phyloP scores from a whole-genome alignment of 495 filamentous ascomycete species.

The Penicillium ochrochloron region DNA sequence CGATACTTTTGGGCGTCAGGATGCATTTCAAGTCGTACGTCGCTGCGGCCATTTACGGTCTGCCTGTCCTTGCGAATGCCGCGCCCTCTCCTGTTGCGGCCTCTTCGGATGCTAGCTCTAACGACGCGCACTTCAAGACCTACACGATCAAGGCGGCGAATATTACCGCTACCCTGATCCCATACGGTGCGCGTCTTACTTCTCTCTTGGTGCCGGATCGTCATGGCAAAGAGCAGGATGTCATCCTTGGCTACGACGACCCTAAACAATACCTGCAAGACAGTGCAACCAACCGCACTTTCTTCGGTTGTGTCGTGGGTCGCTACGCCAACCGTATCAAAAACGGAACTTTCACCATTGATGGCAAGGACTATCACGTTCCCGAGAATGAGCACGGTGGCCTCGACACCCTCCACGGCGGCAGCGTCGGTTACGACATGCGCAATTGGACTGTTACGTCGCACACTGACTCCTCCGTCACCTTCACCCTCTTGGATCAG shows the following conservation, averaged over 20 bases:
- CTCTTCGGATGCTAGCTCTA: conserved; percentile 12
- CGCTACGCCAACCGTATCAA: conserved; percentile 88
- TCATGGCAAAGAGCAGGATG: conserved; percentile 64
- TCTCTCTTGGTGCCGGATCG: conserved; percentile 76
- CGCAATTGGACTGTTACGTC: conserved; percentile 79
- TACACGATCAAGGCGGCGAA: conserved; percentile 75
- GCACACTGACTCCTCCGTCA: conserved; percentile 69
- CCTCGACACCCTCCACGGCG: conserved; percentile 78
- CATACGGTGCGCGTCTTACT: conserved; percentile 78
- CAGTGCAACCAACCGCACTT: conserved; percentile 67
- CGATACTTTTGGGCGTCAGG: conserved; percentile 36
- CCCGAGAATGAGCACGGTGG: conserved; percentile 73
- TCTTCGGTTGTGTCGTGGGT: conserved; percentile 76
- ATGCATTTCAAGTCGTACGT: conserved; percentile 50
- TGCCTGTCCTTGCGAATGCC: conserved; percentile 38
- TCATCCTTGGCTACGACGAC: conserved; percentile 81
- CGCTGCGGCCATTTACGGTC: conserved; percentile 41
- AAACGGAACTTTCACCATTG: conserved; percentile 78
- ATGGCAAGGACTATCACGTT: conserved; percentile 66
- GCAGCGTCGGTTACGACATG: conserved; percentile 79
- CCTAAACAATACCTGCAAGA: conserved; percentile 71
- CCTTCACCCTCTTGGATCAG: conserved; percentile 78
- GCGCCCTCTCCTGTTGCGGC: conserved; percentile 22
- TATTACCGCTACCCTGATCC: conserved; percentile 74
- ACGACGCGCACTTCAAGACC: conserved; percentile 52